Base-by-base conservation (phyloP, 805 yeast species). In the Groenewaldozyma salmanticensis region DNA sequence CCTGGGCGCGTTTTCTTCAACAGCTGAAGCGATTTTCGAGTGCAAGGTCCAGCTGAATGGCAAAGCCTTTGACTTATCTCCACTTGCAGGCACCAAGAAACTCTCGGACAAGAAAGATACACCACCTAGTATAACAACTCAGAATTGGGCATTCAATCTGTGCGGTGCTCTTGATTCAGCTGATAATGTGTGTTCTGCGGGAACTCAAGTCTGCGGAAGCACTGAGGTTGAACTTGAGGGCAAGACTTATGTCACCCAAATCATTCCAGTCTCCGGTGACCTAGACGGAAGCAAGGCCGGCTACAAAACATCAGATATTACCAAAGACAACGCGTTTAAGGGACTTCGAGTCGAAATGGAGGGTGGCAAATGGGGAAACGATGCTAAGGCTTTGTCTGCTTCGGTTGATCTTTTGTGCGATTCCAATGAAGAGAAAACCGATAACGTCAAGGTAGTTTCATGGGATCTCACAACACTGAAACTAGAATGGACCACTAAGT, bases 191-290 rank as follows among this genome's bases (percentile, higher is more conserved):
- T 68, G 67, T 21, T 88, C 96, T 61, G 80, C 87, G 0, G 63
- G 80, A 47, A 75, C 88, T 1, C 83, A 82, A 48, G 58, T 88
- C 5, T 90, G 98, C 60, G 95, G 94, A 2, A 54, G 81, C 15
- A 53, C 65, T 7, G 69, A 83, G 3, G 56, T 62, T 11, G 48
- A 78, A 16, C 77, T 78, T n/a, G 71, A 70, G 16, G 54, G 62
- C 22, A 43, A 45, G 21, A 71, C 69, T n/a, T 52, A 61, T 27
- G 42, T 46, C 20, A 66, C 87, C 0, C 81, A 82, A 58, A 68
- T 83, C 15, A 71, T 83, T 39, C 75, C 83, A 4, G 56, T 55
- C 18, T 57, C 60, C 4, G 59, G 60, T 29, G 60, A 55, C 34
- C 38, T 58, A 16, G 50, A 49, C 36, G 58, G 54, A 46, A 35